Evolutionary conservation across 345 rosid species (phyloP), one percentile per base, ranked within the genome.

Genomic region (Viola odorata): DNA sequence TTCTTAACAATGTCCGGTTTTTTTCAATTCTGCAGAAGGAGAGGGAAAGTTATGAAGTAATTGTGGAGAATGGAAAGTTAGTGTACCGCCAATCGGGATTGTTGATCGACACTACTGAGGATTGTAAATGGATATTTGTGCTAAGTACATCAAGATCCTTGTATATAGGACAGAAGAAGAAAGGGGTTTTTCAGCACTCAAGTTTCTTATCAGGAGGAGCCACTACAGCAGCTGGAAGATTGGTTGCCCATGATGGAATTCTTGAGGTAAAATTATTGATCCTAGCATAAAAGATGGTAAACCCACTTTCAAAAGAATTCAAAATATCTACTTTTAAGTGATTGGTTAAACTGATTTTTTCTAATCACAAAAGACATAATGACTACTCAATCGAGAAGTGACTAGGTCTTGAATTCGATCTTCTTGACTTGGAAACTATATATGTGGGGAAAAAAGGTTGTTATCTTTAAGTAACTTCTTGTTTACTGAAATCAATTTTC

Each of bases 51-150:
- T 86, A 71, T 39, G 84, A 84, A 69, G 92, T 86, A 65, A 69
- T 66, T n/a, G 83, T 82, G 39, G 89, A 82, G 58, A 70, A 57
- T 36, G 94, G 89, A 50, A 84, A 52, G 66, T 80, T 86, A 61
- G 58, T 79, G 57, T 56, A 84, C 65, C 69, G 70, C 67, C 79
- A 82, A 54, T 66, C 66, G 13, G 80, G 86, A 62, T 52, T 44
- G 40, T 55, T 61, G n/a, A 37, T 84, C 39, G 51, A 64, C 55
- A 82, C 89, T 9, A 62, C 12, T 5, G 94, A 75, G 8, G 87
- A 68, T 37, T 63, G 36, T n/a, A 86, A 84, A 71, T 82, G 84
- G 75, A 86, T 86, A 58, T 86, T 86, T 62, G 94, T 84, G 51
- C 82, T 86, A 45, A 84, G 87, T 73, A 77, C 94, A 23, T 64